Evolutionary conservation across 1,284 basidiomycete species (phyloP).

Genomic region (Leccinum subrobustum): DNA sequence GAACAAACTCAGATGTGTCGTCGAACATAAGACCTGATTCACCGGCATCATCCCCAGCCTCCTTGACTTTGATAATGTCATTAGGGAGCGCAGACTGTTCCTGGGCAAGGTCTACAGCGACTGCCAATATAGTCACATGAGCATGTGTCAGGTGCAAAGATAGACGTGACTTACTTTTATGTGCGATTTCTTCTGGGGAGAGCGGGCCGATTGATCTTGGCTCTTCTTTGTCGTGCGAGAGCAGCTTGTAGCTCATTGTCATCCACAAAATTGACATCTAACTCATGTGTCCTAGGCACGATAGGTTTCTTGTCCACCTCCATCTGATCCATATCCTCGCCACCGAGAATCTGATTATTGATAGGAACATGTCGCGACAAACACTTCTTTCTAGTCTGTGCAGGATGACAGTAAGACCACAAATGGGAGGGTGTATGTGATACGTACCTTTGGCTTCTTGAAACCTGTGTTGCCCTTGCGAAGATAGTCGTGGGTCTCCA

Average conservation of each 20-base stretch:
- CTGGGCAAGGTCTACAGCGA: constrained; percentile 61
- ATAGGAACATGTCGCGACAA: constrained; percentile 67
- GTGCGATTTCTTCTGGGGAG: constrained; percentile 83
- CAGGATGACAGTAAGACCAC: constrained; percentile 10
- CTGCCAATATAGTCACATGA: constrained; percentile 38
- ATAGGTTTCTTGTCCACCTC: constrained; percentile 73
- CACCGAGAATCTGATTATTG: constrained; percentile 59
- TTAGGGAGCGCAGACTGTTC: constrained; percentile 47
- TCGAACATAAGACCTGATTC: constrained; percentile 82
- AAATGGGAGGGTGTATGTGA: neutral
- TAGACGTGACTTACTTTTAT: constrained; percentile 59
- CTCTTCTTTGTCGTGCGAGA: constrained; percentile 81
- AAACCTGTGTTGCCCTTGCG: constrained; percentile 91
- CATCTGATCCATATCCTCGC: constrained; percentile 57
- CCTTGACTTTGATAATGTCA: constrained; percentile 57
- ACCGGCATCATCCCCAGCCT: constrained; percentile 57
- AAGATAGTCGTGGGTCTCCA: constrained; percentile 85
- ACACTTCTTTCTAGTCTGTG: constrained; percentile 90
- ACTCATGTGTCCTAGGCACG: constrained; percentile 61
- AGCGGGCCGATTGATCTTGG: constrained; percentile 73
- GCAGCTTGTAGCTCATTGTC: constrained; percentile 98
- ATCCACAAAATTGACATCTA: constrained; percentile 90
- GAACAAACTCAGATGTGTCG: constrained; percentile 96
- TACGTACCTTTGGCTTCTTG: constrained; percentile 84
- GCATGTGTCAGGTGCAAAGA: neutral